These are phyloP conservation scores for Noccaea caerulescens DNA, from an alignment of 345 rosid species.

Conservation along the genomic window DNA sequence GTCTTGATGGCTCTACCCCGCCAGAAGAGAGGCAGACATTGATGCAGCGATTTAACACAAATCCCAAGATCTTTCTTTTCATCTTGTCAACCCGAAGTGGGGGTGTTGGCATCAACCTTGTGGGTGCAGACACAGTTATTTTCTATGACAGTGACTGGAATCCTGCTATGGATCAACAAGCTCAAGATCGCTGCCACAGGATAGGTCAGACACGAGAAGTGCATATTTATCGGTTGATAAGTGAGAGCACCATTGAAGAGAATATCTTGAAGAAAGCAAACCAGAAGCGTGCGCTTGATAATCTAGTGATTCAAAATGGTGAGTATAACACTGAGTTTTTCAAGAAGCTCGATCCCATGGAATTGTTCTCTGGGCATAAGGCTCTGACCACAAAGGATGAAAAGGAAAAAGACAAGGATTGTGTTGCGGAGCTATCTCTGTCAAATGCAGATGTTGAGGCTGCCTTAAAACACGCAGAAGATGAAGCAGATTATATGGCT, in stretches of 20 bases:
- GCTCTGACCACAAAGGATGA: constrained; percentile 61
- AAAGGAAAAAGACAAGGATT: constrained; percentile 53
- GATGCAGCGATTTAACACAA: constrained; percentile 99
- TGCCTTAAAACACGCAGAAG: constrained; percentile 95
- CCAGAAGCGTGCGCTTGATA: constrained; percentile 98
- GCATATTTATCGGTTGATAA: constrained; percentile 91
- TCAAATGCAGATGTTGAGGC: constrained; percentile 98
- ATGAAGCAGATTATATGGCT: constrained; percentile 99
- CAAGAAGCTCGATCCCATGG: constrained; percentile 99
- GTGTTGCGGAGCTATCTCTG: constrained; percentile 59
- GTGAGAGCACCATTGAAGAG: constrained; percentile 98
- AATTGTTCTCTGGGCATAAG: constrained; percentile 86
- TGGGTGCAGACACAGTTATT: constrained; percentile 99
- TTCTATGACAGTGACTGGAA: constrained; percentile 99
- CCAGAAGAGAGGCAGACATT: constrained; percentile 99
- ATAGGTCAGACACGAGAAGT: constrained; percentile 99
- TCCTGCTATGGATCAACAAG: constrained; percentile 99
- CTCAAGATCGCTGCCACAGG: constrained; percentile 99
- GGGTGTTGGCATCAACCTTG: constrained; percentile 98
- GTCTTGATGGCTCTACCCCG: constrained; percentile 98
- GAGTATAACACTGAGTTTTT: constrained; percentile 96
- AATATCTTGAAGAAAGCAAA: constrained; percentile 97
- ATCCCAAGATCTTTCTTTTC: constrained; percentile 95
- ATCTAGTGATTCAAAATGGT: constrained; percentile 97
- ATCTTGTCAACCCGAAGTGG: constrained; percentile 99